Base-by-base conservation (phyloP, 176 grass and related monocot species). In the Phragmites australis region DNA sequence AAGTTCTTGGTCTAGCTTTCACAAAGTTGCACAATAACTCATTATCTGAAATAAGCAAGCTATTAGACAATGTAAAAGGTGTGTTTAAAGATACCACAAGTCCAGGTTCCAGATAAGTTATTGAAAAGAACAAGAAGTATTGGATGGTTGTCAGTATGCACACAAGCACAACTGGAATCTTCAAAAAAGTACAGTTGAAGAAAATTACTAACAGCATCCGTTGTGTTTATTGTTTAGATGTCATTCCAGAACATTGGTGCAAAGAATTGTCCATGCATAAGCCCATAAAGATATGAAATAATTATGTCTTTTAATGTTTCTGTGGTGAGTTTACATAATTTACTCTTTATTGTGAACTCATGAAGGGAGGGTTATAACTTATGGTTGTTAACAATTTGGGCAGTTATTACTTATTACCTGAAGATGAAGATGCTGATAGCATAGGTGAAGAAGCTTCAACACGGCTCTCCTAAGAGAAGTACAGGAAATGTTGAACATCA, bases 11-110 rank as follows among this genome's bases (percentile, higher is more conserved):
- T 43, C 39, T 59, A 83, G 74, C 72, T 44, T 81, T 80, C 47
- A 65, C 9, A 86, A 63, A 76, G 68, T 76, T 71, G 19, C 68
- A 74, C 59, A 84, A 85, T 46, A 89, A 85, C 37, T 74, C 68
- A 56, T 85, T 68, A 82, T 90, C 78, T 88, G 58, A 49, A 32
- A 82, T 5, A 75, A 89, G 32, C 15, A 49, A 64, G 9, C 23
- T 37, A 65, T 50, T 50, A 66, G 39, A 75, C 27, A 49, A 64
- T 5, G 70, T 23, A 65, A 65, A 71, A 19, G n/a, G 48, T 14
- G 26, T 57, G 45, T 59, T 75, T 59, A 25, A 76, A 80, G 6
- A 63, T 15, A 88, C 22, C 18, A 69, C 52, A 77, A 81, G 50
- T 52, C 2, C 45, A 26, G 21, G 61, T 72, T 51, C 6, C 6